A percentile compares a stretch with the other conserved stretches of the same genome.
Evolutionary conservation across 2,329 filamentous ascomycete genomes (phyloP).

Genomic region (Talaromyces islandicus): DNA sequence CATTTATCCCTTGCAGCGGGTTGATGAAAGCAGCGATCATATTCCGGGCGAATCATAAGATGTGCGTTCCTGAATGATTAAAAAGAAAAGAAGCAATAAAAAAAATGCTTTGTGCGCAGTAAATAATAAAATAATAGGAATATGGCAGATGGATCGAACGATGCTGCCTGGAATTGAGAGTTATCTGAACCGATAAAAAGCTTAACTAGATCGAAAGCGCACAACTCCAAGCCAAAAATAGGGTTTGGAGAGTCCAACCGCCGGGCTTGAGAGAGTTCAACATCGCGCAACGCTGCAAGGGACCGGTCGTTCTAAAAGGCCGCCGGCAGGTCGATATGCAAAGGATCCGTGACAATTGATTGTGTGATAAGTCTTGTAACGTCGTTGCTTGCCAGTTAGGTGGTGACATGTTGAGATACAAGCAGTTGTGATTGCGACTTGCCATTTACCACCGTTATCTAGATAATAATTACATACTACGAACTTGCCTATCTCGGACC

Average conservation of each 20-base stretch:
- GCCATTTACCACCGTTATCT: not conserved
- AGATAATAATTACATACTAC: not conserved
- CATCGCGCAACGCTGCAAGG: not conserved
- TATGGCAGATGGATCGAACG: not conserved
- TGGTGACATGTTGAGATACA: not conserved
- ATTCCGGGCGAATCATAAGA: not conserved
- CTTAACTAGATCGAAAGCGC: not conserved
- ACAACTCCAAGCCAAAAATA: not conserved
- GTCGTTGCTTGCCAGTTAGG: not conserved
- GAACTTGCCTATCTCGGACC: not conserved
- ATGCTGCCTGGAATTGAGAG: not conserved
- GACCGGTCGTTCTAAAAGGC: not conserved
- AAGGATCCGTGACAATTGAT: not conserved
- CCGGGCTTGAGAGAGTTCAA: not conserved
- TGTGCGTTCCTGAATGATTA: not conserved
- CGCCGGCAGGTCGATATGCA: not conserved
- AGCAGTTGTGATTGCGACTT: not conserved
- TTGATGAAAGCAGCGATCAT: not conserved
- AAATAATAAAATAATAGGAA: not conserved
- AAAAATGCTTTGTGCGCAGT: not conserved
- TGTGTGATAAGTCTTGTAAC: not conserved
- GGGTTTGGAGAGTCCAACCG: not conserved
- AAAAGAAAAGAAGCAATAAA: not conserved
- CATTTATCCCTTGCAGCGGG: not conserved
- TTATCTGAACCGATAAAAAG: not conserved